phyloP scores from a whole-genome alignment of 2,329 filamentous ascomycete species.

The Penicillium freii region DNA sequence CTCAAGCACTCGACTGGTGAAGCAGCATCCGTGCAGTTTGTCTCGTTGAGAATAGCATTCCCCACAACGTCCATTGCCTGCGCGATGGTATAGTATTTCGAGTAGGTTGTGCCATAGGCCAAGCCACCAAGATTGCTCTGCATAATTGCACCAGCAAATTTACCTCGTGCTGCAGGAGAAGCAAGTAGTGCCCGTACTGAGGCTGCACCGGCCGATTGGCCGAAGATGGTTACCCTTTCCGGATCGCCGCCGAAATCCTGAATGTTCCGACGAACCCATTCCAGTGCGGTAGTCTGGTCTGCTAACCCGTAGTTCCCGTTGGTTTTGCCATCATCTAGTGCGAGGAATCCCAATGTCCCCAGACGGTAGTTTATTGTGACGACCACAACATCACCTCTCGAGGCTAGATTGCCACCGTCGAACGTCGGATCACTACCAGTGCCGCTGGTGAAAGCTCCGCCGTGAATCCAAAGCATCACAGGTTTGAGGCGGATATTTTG shows the following conservation, averaged over 20 bases:
- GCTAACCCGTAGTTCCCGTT: slow-evolving; percentile 56
- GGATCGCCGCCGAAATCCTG: slow-evolving; percentile 50
- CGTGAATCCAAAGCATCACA: slow-evolving; percentile 55
- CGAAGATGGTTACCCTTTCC: slow-evolving; percentile 47
- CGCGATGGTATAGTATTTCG: slow-evolving; percentile 57
- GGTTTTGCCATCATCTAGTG: slow-evolving; percentile 54
- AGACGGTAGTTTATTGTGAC: slow-evolving; percentile 62
- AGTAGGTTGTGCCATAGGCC: slow-evolving; percentile 59
- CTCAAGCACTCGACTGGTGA: slow-evolving; percentile 51
- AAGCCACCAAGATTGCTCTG: slow-evolving; percentile 54
- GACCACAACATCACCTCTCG: slow-evolving; percentile 58
- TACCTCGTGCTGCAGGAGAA: slow-evolving; percentile 19
- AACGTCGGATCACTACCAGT: slow-evolving; percentile 35
- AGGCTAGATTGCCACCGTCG: slow-evolving; percentile 58
- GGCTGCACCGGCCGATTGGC: slow-evolving; percentile 54
- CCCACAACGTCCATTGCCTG: slow-evolving; percentile 52
- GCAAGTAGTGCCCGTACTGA: slow-evolving; percentile 53
- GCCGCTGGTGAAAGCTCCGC: slow-evolving; percentile 57
- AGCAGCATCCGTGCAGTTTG: slow-evolving; percentile 52
- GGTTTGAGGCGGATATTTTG: slow-evolving; percentile 43
- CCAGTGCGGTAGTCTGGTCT: slow-evolving; percentile 52
- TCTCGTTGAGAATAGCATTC: slow-evolving; percentile 51
- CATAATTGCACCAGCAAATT: slow-evolving; percentile 24
- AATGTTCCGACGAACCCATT: slow-evolving; percentile 50
- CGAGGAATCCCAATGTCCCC: slow-evolving; percentile 58